These are phyloP conservation scores for Penicillium olsonii DNA, from an alignment of 2,329 filamentous ascomycete genomes.

Conservation along the genomic window DNA sequence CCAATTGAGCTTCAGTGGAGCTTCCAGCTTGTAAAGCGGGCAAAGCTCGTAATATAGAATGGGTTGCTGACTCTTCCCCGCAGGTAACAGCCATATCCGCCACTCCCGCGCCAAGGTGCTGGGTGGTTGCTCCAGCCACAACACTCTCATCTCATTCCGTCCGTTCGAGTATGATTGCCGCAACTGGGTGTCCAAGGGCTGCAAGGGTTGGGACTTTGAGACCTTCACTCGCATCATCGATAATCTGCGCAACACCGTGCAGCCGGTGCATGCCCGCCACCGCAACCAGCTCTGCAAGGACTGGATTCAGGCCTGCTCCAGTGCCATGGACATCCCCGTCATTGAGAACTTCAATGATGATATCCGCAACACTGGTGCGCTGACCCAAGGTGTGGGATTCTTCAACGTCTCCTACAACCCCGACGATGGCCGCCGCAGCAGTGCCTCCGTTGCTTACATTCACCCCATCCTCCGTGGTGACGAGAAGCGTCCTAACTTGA, in stretches of 20 bases:
- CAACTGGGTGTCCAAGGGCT: constrained; percentile 79
- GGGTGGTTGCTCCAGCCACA: constrained; percentile 90
- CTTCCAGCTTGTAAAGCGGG: background rate
- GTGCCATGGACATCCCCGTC: constrained; percentile 76
- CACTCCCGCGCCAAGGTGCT: constrained; percentile 91
- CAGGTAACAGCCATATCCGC: constrained; percentile 86
- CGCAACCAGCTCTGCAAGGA: constrained; percentile 89
- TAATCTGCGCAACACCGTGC: constrained; percentile 84
- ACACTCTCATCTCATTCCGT: constrained; percentile 89
- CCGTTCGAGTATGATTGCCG: constrained; percentile 87
- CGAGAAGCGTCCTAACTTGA: constrained; percentile 80
- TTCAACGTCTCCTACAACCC: constrained; percentile 92
- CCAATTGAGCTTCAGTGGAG: background rate
- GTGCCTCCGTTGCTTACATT: constrained; percentile 87
- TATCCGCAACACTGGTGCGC: constrained; percentile 70
- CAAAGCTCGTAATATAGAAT: background rate
- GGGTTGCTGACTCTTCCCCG: constrained; percentile 11
- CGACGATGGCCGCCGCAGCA: constrained; percentile 79
- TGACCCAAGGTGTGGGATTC: constrained; percentile 80
- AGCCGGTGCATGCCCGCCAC: constrained; percentile 82
- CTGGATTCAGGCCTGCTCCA: constrained; percentile 80
- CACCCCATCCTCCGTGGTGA: constrained; percentile 84
- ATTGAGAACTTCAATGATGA: constrained; percentile 84
- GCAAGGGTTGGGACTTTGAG: constrained; percentile 83
- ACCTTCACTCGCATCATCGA: constrained; percentile 79